These are phyloP conservation scores for Pythium scleroteichum DNA, from an alignment of 352 stramenopile species.

Conservation along the genomic window DNA sequence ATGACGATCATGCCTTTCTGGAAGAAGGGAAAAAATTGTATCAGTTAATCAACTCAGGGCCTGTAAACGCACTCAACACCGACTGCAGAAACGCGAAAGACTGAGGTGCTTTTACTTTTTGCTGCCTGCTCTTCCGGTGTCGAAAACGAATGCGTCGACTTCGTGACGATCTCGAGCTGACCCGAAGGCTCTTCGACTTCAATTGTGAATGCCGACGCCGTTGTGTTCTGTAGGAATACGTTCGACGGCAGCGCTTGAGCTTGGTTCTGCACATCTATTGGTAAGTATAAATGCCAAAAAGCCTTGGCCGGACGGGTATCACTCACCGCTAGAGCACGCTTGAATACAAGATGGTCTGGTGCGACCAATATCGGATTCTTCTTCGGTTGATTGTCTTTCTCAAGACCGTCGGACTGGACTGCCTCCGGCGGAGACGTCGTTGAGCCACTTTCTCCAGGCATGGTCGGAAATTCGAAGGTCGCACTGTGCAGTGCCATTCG, in stretches of 20 bases:
- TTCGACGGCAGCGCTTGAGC: slow-evolving; percentile 58
- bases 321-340: slow-evolving; percentile 45
- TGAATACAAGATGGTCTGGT: slow-evolving; percentile 64
- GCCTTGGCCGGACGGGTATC: no score
- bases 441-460: slow-evolving; percentile 27
- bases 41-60: neutral
- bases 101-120: neutral
- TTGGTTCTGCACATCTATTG: slow-evolving; percentile 24
- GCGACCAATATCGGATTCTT: slow-evolving; percentile 59
- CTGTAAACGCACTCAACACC: neutral
- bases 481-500: slow-evolving; percentile 29
- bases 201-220: slow-evolving; percentile 50
- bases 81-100: slow-evolving; percentile 62
- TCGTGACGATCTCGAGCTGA: slow-evolving; percentile 62
- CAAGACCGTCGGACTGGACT: slow-evolving; percentile 23
- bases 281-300: neutral
- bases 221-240: slow-evolving; percentile 80
- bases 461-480: slow-evolving; percentile 40
- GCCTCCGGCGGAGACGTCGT: slow-evolving; percentile 19
- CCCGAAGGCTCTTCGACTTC: slow-evolving; percentile 59
- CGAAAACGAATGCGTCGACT: slow-evolving; percentile 15
- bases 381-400: slow-evolving; percentile 32
- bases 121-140: slow-evolving; percentile 9
- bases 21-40: neutral
- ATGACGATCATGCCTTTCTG: slow-evolving; percentile 81